phyloP scores from a whole-genome alignment of 208 protist species.

The Acanthamoeba sp. region DNA sequence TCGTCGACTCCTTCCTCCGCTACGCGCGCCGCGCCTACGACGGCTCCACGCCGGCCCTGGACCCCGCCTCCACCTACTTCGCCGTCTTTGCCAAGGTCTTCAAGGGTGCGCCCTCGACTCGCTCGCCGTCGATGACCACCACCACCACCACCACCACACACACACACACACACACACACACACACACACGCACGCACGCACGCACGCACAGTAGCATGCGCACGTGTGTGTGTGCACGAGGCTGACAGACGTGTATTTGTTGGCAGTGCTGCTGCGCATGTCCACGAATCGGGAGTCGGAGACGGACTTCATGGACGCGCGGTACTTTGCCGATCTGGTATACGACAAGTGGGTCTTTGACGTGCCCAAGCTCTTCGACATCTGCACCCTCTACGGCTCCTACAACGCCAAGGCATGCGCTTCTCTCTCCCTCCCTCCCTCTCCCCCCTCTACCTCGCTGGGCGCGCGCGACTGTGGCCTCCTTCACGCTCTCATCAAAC shows the following conservation, averaged over 20 bases:
- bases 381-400: constrained; percentile 59
- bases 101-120: constrained; percentile 10
- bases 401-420: constrained; percentile 29
- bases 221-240: neutral
- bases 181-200: too few relatives aligned
- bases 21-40: constrained; percentile 52
- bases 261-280: constrained; percentile 67
- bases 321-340: constrained; percentile 39
- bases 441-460: too few relatives aligned
- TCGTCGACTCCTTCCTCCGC: constrained; percentile 69
- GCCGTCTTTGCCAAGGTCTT: constrained; percentile 65
- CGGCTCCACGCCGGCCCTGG: neutral
- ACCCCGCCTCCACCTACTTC: constrained; percentile 5
- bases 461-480: too few relatives aligned
- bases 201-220: too few relatives aligned
- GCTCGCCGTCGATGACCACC: too few relatives aligned
- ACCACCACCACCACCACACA: neutral
- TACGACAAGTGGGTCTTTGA: constrained; percentile 75
- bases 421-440: neutral
- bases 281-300: constrained; percentile 59
- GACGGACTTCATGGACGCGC: constrained; percentile 54
- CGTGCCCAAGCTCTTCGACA: constrained; percentile 74
- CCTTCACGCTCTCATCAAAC: neutral
- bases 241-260: too few relatives aligned
- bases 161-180: too few relatives aligned